Evolutionary conservation across 2,329 filamentous ascomycete species (phyloP), one percentile per base, ranked within the genome.

Genomic region (Proliferodiscus dingleyae): DNA sequence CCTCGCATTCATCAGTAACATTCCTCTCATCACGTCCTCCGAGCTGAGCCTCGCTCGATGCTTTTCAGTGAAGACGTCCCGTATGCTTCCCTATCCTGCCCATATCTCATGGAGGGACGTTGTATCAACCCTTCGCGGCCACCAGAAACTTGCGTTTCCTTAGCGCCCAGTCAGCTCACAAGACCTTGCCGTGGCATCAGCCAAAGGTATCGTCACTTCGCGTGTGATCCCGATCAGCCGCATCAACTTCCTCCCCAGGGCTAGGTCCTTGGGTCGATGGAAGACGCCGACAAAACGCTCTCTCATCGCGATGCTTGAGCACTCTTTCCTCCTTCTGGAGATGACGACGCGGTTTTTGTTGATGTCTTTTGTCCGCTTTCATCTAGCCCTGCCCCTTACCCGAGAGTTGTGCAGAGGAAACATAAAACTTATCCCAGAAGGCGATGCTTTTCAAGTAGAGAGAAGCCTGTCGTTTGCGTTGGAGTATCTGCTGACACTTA

Each of bases 371-470:
- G 87, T 85, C 78, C 87, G 87, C 77, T 82, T 74, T 72, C 68
- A 80, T 82, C 73, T 71, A 68, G 81, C 85, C 84, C 81, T 83
- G 79, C 78, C 61, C 64, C 63, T 58, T 44, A 44, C 37, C 22
- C 23, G 58, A 43, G 37, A 59, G 60, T 52, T 57, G 44, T 64
- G 80, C 80, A 81, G 85, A 83, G 86, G 84, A 90, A 85, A 73
- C 85, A 95, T 54, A 95, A 96, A 89, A 93, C 87, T 72, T 81
- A 84, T 95, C 88, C 83, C 74, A 66, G 85, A 87, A 82, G 86
- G 83, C 80, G 83, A 78, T 87, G 88, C 85, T 77, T 72, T 64
- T 78, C 86, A 83, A 63, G 89, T 83, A 75, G 87, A 90, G 81
- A 84, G 78, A 80, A 69, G 52, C 44, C 58, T 67, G 60, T 53